These are phyloP conservation scores for Naganishia sp. DNA, from an alignment of 1,284 basidiomycete species.

Conservation along the genomic window DNA sequence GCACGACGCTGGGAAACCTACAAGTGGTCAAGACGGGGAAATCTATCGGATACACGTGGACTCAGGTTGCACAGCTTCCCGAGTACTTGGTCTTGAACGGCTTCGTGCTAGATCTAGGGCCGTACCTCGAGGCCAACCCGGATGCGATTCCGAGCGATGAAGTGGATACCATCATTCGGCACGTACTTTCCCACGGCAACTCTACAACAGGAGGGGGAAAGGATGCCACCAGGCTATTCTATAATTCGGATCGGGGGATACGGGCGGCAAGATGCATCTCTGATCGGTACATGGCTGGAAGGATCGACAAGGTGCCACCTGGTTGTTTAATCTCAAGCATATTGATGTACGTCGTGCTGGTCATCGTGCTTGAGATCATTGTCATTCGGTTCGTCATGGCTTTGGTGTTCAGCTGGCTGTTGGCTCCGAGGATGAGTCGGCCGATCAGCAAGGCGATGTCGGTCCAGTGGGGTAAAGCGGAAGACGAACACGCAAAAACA, in stretches of 20 bases:
- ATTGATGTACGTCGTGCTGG: constrained; percentile 86
- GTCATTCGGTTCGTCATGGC: constrained; percentile 94
- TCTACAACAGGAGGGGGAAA: constrained; percentile 62
- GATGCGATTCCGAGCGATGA: constrained; percentile 68
- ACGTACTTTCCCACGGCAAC: constrained; percentile 61
- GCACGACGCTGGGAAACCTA: constrained; percentile 64
- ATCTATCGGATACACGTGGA: constrained; percentile 83
- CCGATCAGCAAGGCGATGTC: constrained; percentile 69
- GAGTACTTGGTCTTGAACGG: constrained; percentile 90
- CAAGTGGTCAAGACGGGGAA: constrained; percentile 66
- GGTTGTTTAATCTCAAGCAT: constrained; percentile 87
- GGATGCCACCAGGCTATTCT: constrained; percentile 86
- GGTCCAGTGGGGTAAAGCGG: constrained; percentile 47
- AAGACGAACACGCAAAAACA: neutral
- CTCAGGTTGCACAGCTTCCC: constrained; percentile 67
- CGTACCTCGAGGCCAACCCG: constrained; percentile 78
- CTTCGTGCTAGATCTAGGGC: constrained; percentile 85
- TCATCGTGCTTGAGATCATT: constrained; percentile 88
- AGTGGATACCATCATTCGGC: constrained; percentile 82
- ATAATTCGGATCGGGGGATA: constrained; percentile 66
- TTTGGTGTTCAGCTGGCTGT: constrained; percentile 93
- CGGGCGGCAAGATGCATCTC: constrained; percentile 74
- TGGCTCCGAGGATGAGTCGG: constrained; percentile 74
- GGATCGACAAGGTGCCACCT: constrained; percentile 94
- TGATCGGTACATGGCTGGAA: constrained; percentile 84